phyloP scores from a whole-genome alignment of 1,284 basidiomycete species.

The Boletus semigastroideus region DNA sequence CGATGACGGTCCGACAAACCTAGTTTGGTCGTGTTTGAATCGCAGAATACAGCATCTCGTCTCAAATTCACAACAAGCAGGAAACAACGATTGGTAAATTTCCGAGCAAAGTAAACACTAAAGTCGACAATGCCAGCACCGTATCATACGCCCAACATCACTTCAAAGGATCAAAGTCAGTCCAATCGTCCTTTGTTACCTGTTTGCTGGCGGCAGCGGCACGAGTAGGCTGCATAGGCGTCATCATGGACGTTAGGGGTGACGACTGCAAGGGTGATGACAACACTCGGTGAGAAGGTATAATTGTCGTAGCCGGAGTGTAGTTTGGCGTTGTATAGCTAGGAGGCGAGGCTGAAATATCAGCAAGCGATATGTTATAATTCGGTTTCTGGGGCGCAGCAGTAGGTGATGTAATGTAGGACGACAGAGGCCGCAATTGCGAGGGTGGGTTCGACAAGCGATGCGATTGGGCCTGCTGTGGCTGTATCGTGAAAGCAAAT shows the following conservation, averaged over 20 bases:
- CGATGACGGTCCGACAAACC: not conserved
- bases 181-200: constrained; percentile 64
- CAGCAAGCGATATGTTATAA: constrained; percentile 49
- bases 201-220: constrained; percentile 43
- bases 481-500: constrained; percentile 28
- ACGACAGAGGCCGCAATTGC: constrained; percentile 16
- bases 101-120: not conserved
- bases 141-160: constrained; percentile 17
- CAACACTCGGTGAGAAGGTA: constrained; percentile 28
- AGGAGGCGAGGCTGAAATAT: constrained; percentile 14
- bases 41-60: not conserved
- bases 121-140: not conserved
- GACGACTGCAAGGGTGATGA: constrained; percentile 39
- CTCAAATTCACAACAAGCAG: too few relatives aligned
- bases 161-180: constrained; percentile 70
- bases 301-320: constrained; percentile 17
- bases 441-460: constrained; percentile 19
- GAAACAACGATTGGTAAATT: too few relatives aligned
- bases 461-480: constrained; percentile 20
- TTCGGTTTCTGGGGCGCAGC: constrained; percentile 44
- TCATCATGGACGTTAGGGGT: constrained; percentile 50
- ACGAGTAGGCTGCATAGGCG: constrained; percentile 54
- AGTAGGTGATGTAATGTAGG: constrained; percentile 12
- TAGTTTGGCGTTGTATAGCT: constrained; percentile 18
- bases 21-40: constrained; percentile 32